Base-by-base conservation (phyloP, 768 basidiomycete species). In the Mycena kentingensis region DNA sequence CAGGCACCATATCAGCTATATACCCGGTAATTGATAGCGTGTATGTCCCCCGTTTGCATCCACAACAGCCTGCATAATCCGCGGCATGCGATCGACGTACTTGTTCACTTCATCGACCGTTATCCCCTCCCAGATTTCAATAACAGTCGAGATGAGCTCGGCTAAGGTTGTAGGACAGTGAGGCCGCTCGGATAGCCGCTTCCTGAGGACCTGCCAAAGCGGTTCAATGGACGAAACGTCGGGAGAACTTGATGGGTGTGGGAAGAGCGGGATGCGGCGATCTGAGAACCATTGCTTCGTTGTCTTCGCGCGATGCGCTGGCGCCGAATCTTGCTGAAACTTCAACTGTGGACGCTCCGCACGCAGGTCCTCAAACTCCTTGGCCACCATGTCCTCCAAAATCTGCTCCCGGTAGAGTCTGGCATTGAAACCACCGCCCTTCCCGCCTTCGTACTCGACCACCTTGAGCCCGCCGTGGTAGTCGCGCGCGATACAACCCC, bases 161-260 rank as follows among this genome's bases (percentile, higher is more conserved):
- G 26, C 44, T 22, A 34, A 21, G 19, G 46, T 39, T 49, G n/a
- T 98, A 88, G n/a, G n/a, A n/a, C n/a, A n/a, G n/a, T n/a, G n/a
- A n/a, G n/a, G n/a, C n/a, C n/a, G n/a, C n/a, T n/a, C n/a, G n/a
- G n/a, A n/a, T n/a, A n/a, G n/a, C n/a, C n/a, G 43, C 22, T 10
- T 34, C 32, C 56, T 56, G 13, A 59, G 54, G 18, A 43, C 22
- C 16, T 39, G 50, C 57, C 57, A 59, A 18, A 49, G 22, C 22
- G 35, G 46, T 38, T 58, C 54, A 18, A 54, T 54, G 41, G 57
- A 47, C 16, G 18, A 32, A 34, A 58, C 29, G 38, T 58, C 57
- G 7, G 57, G 54, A 15, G 57, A 58, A 27, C 16, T 34, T 7
- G 57, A 21, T 4, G 57, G 57, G 42, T 59, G 55, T 24, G 49